These are phyloP conservation scores for Komagataella phaffii DNA, from an alignment of 805 yeast species.

Conservation along the genomic window DNA sequence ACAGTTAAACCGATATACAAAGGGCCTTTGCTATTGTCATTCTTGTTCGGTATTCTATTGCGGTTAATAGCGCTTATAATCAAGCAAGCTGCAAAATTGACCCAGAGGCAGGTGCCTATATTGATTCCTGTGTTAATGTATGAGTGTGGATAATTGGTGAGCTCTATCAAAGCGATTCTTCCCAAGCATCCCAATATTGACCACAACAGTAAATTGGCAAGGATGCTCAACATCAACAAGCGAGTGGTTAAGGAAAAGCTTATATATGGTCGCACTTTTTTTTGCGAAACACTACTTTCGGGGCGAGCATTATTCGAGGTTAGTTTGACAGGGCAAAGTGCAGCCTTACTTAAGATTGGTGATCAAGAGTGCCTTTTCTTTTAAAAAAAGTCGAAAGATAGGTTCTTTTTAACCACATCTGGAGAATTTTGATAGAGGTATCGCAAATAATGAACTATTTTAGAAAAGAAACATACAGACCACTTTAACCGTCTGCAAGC, in stretches of 20 bases:
- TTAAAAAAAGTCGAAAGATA: not conserved
- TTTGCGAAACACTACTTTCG: not conserved
- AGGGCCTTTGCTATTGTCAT: constrained; percentile 10
- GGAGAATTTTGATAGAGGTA: no score
- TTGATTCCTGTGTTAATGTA: constrained; percentile 32
- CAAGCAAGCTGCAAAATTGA: constrained; percentile 48
- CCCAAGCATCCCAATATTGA: constrained; percentile 39
- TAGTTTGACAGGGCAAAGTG: not conserved
- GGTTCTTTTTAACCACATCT: not conserved
- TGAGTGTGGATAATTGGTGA: constrained; percentile 41
- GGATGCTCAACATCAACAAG: not conserved
- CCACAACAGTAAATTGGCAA: constrained; percentile 12
- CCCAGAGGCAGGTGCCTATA: constrained; percentile 42
- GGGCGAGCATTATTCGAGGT: not conserved
- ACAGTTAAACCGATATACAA: constrained; percentile 52
- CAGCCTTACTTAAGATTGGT: not conserved
- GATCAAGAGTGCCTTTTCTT: not conserved
- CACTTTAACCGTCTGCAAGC: no score
- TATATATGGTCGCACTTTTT: not conserved
- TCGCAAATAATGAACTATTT: no score
- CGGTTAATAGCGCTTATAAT: constrained; percentile 43
- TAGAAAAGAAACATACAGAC: no score
- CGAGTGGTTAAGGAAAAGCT: not conserved
- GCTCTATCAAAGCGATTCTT: constrained; percentile 34
- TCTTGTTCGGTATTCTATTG: not conserved